Evolutionary conservation across 2,329 filamentous ascomycete genomes (phyloP).

Genomic region (Cladosporium oxysporum): DNA sequence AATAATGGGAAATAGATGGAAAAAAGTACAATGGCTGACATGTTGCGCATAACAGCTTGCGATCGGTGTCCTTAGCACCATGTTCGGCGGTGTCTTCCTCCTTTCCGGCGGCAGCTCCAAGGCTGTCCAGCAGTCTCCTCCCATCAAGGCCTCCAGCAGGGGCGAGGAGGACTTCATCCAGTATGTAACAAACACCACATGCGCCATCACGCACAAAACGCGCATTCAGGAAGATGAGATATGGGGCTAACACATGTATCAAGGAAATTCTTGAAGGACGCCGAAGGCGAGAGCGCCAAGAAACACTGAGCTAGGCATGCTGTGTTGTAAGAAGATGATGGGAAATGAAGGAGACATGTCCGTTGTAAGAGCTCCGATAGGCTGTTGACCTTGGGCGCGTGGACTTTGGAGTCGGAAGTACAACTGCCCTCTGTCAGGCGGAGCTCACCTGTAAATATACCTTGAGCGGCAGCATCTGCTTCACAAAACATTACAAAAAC

Average conservation of each 20-base stretch:
- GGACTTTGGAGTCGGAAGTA: neutral
- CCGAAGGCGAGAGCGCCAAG: constrained; percentile 46
- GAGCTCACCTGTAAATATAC: constrained; percentile 21
- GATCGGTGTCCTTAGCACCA: constrained; percentile 57
- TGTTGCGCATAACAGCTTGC: constrained; percentile 52
- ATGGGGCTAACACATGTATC: neutral
- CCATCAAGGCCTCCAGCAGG: constrained; percentile 65
- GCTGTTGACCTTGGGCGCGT: neutral
- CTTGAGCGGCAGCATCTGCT: constrained; percentile 20
- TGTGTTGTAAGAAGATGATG: neutral
- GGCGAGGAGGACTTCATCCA: constrained; percentile 70
- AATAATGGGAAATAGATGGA: neutral
- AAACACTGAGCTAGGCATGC: constrained; percentile 20
- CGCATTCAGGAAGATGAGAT: neutral
- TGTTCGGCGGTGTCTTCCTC: constrained; percentile 49
- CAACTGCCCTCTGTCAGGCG: neutral
- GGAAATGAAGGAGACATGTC: constrained; percentile 7
- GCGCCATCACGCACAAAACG: neutral
- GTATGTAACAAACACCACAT: constrained; percentile 48
- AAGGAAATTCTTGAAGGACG: constrained; percentile 55
- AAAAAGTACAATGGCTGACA: constrained; percentile 7
- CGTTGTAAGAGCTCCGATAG: constrained; percentile 15
- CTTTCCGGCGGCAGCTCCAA: constrained; percentile 51
- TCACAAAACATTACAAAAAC: constrained; percentile 5
- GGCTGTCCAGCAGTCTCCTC: constrained; percentile 52